These are phyloP conservation scores for Pythium aquatile DNA, from an alignment of 352 stramenopile genomes.

Conservation along the genomic window DNA sequence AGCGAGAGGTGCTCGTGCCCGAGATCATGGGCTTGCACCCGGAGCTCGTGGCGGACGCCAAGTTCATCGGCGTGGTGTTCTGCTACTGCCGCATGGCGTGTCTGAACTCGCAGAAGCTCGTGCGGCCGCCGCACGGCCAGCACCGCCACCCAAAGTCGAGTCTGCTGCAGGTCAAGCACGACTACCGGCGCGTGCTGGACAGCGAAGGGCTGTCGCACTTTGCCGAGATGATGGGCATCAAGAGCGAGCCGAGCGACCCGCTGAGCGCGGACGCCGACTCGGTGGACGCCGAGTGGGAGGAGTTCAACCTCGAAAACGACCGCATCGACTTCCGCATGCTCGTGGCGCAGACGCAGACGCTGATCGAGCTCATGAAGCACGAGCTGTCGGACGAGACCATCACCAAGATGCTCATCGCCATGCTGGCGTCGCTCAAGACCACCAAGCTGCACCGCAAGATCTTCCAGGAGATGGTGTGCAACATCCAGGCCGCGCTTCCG, in stretches of 20 bases:
- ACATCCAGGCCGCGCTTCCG: slow-evolving; percentile 77
- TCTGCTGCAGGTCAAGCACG: slow-evolving; percentile 80
- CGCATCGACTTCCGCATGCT: slow-evolving; percentile 85
- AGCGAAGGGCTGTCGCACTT: slow-evolving; percentile 70
- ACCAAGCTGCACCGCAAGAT: slow-evolving; percentile 87
- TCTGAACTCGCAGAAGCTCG: slow-evolving; percentile 81
- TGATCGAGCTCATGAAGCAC: slow-evolving; percentile 60
- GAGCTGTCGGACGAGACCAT: slow-evolving; percentile 75
- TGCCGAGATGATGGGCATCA: slow-evolving; percentile 76
- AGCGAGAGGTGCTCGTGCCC: slow-evolving; percentile 44
- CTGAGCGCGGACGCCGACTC: slow-evolving; percentile 22
- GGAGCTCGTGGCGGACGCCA: slow-evolving; percentile 68
- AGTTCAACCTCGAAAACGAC: slow-evolving; percentile 85
- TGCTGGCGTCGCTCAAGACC: slow-evolving; percentile 83
- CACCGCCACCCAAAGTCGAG: slow-evolving; percentile 65
- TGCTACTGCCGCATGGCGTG: slow-evolving; percentile 81
- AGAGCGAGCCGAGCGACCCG: slow-evolving; percentile 28
- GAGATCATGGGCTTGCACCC: slow-evolving; percentile 79
- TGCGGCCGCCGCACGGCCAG: slow-evolving; percentile 49
- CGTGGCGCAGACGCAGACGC: slow-evolving; percentile 57
- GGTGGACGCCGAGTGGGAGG: slow-evolving; percentile 81
- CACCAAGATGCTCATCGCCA: slow-evolving; percentile 81
- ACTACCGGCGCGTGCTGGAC: slow-evolving; percentile 77
- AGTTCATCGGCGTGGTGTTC: slow-evolving; percentile 78
- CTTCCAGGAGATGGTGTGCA: slow-evolving; percentile 87